Percentiles rank a stretch among this genome's conserved stretches.
phyloP scores from a whole-genome alignment of 2,329 filamentous ascomycete species.

The Clathrospora elynae region DNA sequence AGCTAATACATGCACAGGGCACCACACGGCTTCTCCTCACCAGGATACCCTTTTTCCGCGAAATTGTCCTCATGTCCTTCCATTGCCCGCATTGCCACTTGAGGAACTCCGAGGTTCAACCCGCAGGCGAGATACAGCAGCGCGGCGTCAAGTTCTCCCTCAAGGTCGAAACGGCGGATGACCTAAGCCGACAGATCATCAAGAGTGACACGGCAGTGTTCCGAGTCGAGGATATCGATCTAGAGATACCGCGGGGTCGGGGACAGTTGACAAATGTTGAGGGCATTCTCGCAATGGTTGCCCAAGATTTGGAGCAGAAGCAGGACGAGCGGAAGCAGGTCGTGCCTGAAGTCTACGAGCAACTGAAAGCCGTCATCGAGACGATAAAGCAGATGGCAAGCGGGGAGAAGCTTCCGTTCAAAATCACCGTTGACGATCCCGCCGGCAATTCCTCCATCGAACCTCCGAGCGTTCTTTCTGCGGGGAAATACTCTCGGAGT shows the following conservation, averaged over 20 bases:
- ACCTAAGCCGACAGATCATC: constrained; percentile 85
- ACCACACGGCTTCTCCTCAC: constrained; percentile 85
- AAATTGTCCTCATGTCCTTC: constrained; percentile 97
- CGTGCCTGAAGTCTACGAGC: constrained; percentile 75
- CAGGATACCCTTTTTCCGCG: constrained; percentile 93
- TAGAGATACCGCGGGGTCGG: constrained; percentile 89
- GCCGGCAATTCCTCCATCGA: constrained; percentile 97
- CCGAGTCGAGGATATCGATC: constrained; percentile 86
- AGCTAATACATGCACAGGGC: constrained; percentile 62
- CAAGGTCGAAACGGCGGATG: constrained; percentile 71
- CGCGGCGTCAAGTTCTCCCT: constrained; percentile 85
- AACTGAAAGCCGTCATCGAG: constrained; percentile 76
- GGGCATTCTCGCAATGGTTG: constrained; percentile 77
- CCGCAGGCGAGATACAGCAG: constrained; percentile 88
- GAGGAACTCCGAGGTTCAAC: constrained; percentile 91
- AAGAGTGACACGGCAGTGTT: constrained; percentile 88
- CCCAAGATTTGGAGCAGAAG: constrained; percentile 79
- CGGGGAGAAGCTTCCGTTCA: constrained; percentile 83
- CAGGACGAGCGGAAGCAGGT: constrained; percentile 82
- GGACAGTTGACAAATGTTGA: constrained; percentile 94
- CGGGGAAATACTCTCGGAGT: constrained; percentile 87
- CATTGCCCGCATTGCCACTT: constrained; percentile 86
- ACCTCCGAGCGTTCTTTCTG: constrained; percentile 73
- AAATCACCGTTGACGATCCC: constrained; percentile 84
- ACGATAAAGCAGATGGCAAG: constrained; percentile 77